Evolutionary conservation across 2,329 filamentous ascomycete species (phyloP).

Genomic region (Aspergillus flavus): DNA sequence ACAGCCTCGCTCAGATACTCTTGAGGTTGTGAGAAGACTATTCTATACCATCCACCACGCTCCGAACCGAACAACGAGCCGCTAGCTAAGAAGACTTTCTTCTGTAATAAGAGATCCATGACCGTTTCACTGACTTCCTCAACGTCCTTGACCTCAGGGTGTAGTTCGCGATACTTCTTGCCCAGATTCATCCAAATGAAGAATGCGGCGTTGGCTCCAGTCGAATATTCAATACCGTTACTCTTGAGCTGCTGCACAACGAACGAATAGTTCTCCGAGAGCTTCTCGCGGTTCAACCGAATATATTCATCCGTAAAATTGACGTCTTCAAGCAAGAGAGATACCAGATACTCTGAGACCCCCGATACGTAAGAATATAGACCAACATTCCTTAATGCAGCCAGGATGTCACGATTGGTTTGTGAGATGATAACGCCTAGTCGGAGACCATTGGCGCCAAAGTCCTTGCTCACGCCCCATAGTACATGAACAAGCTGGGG

Average conservation of each 20-base stretch:
- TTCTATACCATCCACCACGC: constrained; percentile 46
- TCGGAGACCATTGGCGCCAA: constrained; percentile 59
- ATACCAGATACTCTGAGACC: constrained; percentile 40
- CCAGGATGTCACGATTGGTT: constrained; percentile 43
- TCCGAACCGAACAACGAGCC: constrained; percentile 42
- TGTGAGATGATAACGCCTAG: constrained; percentile 52
- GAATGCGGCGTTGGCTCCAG: constrained; percentile 58
- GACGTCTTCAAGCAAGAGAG: constrained; percentile 49
- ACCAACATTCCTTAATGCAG: constrained; percentile 41
- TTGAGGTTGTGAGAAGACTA: constrained; percentile 42
- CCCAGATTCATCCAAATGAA: constrained; percentile 59
- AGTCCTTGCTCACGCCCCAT: constrained; percentile 54
- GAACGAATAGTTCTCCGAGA: constrained; percentile 46
- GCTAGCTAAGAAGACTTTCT: constrained; percentile 40
- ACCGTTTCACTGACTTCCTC: constrained; percentile 29
- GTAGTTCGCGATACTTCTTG: constrained; percentile 29
- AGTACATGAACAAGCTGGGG: constrained; percentile 54
- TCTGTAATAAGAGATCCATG: constrained; percentile 40
- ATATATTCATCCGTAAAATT: constrained; percentile 51
- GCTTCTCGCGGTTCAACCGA: constrained; percentile 43
- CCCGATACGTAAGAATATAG: constrained; percentile 54
- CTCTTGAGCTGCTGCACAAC: constrained; percentile 41
- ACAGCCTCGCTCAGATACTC: constrained; percentile 37
- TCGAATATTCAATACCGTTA: constrained; percentile 50
- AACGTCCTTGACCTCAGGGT: constrained; percentile 14